Evolutionary conservation across 352 stramenopile genomes (phyloP), one percentile per base, ranked within the genome.

Genomic region (Phytophthora sojae): DNA sequence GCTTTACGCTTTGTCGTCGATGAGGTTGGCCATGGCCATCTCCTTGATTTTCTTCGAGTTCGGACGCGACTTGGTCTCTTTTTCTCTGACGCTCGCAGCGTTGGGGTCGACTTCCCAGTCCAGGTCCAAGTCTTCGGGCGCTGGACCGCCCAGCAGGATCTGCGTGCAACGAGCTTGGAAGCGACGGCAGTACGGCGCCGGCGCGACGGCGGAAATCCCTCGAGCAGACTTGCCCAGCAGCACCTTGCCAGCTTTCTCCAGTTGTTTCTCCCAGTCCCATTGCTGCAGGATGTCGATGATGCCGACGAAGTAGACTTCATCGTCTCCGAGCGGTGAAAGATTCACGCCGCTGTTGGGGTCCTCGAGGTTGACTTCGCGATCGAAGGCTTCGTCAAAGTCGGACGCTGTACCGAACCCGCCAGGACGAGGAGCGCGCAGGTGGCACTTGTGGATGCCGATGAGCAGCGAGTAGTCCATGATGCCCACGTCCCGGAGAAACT

Each of bases 251-350:
- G 86, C 74, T 32, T 90, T 89, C 53, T 94, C 86, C 49, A 91
- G 67, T 66, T 90, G 82, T 67, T 94, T 94, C 50, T 91, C 85
- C 82, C 81, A 92, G 63, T 92, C 86, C 85, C 88, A 96, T 64
- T 93, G 79, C 61, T 96, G 88, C 6, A 96, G 50, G 49, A 96
- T 94, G 73, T 96, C 88, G 39, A 96, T 96, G 51, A 96, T 93
- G 9, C 88, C 88, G 5, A 96, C 76, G 61, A 91, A 93, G 57
- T 96, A 96, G 44, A 94, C 78, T 64, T 93, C 85, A 4, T 81
- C 71, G 1, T 72, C 39, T 25, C 71, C 67, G 6, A 76, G 54
- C 9, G 76, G 68, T 1, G 71, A 67, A 1, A 79, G 61, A 6
- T 89, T 78, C 56, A 44, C 37, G 3, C 73, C 69, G 23, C 69